phyloP scores from a whole-genome alignment of 2,329 filamentous ascomycete species.

The Epichloe gansuensis region DNA sequence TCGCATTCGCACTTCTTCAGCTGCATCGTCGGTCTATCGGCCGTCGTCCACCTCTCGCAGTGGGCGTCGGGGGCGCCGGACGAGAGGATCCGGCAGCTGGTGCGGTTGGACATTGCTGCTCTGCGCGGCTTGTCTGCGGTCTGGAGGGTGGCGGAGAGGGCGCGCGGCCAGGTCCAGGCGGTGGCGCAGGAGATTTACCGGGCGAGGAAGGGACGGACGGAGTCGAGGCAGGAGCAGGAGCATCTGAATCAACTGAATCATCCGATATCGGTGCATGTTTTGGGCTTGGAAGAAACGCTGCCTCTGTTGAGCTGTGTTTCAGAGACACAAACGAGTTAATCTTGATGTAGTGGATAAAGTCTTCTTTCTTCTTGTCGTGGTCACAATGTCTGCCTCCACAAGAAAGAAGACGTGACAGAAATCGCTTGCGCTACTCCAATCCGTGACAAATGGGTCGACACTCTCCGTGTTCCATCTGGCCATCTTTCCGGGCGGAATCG shows the following conservation, averaged over 20 bases:
- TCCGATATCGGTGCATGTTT: no score
- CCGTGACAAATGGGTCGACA: not conserved
- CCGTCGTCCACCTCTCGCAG: not conserved
- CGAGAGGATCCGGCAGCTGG: not conserved
- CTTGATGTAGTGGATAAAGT: no score
- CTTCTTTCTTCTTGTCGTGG: no score
- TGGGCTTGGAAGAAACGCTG: no score
- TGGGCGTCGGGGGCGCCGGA: not conserved
- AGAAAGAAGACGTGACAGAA: not conserved
- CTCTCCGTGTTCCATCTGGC: slow-evolving; percentile 4
- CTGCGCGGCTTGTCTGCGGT: not conserved
- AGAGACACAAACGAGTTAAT: no score
- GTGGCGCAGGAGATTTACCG: not conserved
- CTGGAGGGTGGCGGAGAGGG: not conserved
- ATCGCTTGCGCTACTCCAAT: not conserved
- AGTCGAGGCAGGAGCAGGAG: no score
- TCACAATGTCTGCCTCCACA: no score
- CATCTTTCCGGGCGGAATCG: slow-evolving; percentile 1
- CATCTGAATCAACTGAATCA: no score
- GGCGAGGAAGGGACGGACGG: not conserved
- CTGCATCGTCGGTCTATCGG: not conserved
- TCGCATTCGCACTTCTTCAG: not conserved
- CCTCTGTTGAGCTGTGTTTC: no score
- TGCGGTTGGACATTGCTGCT: not conserved
- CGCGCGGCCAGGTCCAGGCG: not conserved